A percentile compares a stretch with the other conserved stretches of the same genome.
Conservation (phyloP, 208 protist species). For the Acanthamoeba healyi region DNA sequence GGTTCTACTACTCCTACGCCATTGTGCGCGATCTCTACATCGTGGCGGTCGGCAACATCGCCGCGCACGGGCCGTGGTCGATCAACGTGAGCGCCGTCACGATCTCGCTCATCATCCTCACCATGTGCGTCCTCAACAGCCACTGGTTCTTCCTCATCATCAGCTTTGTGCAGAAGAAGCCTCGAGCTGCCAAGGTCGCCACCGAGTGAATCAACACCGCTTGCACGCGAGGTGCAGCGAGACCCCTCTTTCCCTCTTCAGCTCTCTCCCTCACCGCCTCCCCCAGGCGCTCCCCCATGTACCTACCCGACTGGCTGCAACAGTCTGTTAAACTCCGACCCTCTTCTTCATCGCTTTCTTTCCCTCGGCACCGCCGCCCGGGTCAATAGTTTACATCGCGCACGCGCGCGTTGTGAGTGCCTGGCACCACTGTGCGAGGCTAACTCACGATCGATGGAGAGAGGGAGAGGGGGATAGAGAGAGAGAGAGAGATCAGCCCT, state of each 20-base stretch:
- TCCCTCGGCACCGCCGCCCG: too few species aligned
- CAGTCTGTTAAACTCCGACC: too few species aligned
- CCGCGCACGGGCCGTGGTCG: background rate
- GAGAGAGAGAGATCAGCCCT: too few species aligned
- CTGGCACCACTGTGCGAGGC: too few species aligned
- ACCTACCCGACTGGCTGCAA: too few species aligned
- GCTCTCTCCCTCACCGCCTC: too few species aligned
- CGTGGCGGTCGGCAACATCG: background rate
- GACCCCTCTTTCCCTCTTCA: background rate
- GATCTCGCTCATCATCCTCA: conserved; percentile 32
- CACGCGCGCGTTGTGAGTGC: too few species aligned
- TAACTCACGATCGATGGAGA: too few species aligned
- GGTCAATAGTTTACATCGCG: too few species aligned
- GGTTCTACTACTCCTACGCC: conserved; percentile 42
- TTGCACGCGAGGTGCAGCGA: background rate
- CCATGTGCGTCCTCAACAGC: conserved; percentile 37
- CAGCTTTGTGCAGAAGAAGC: conserved; percentile 45
- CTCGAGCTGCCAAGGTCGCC: background rate
- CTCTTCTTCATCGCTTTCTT: too few species aligned
- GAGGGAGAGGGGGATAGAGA: too few species aligned
- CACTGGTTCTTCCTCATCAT: conserved; percentile 55
- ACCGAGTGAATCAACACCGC: background rate
- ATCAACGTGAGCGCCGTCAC: background rate
- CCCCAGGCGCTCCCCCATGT: too few species aligned
- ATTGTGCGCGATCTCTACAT: conserved; percentile 38